A percentile compares a stretch with the other conserved stretches of the same genome.
Evolutionary conservation across 169 alveolate genomes (phyloP).

Genomic region (Plasmodium blacklocki): DNA sequence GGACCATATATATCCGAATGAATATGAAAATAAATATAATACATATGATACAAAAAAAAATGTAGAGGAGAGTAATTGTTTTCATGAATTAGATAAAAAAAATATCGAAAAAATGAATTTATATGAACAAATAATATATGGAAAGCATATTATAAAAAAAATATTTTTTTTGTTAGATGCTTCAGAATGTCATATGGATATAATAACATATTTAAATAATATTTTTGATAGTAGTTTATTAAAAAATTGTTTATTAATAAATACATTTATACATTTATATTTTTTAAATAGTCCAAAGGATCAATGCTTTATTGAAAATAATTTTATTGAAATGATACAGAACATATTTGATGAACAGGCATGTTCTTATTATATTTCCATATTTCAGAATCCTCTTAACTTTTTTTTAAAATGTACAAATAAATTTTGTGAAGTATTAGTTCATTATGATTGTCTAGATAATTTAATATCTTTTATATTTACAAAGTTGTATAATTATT

Average conservation of each 20-base stretch:
- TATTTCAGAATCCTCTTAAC: slow-evolving; percentile 66
- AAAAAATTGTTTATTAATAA: slow-evolving; percentile 14
- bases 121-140: slow-evolving; percentile 39
- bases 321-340: slow-evolving; percentile 20
- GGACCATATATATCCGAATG: background rate
- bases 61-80: background rate
- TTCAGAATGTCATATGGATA: background rate
- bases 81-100: background rate
- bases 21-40: background rate
- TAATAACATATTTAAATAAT: background rate
- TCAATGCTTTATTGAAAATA: background rate
- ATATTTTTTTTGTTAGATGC: slow-evolving; percentile 10
- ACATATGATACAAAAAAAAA: background rate
- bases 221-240: slow-evolving; percentile 13
- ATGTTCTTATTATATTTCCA: slow-evolving; percentile 50
- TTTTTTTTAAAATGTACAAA: slow-evolving; percentile 41
- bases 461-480: slow-evolving; percentile 34
- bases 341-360: slow-evolving; percentile 27
- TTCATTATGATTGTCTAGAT: slow-evolving; percentile 37
- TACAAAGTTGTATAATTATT: slow-evolving; percentile 34
- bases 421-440: slow-evolving; percentile 9
- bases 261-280: slow-evolving; percentile 21
- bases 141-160: background rate
- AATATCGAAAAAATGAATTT: background rate
- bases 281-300: slow-evolving; percentile 1